These are phyloP conservation scores for Phlyctochytrium arcticum DNA, from an alignment of 192 early-diverging fungal species.

Conservation along the genomic window DNA sequence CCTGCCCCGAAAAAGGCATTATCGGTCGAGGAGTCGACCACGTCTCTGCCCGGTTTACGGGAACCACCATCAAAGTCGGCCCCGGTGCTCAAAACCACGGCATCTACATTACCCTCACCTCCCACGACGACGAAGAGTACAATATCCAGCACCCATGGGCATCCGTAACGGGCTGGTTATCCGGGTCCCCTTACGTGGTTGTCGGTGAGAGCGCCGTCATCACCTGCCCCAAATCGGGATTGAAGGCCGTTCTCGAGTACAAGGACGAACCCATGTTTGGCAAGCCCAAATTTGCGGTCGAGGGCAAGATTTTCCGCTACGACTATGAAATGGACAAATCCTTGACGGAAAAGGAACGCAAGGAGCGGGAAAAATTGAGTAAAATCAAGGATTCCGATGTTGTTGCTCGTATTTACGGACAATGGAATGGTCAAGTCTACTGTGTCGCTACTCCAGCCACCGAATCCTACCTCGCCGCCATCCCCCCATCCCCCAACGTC, in stretches of 20 bases:
- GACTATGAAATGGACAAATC: constrained; percentile 39
- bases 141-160: constrained; percentile 60
- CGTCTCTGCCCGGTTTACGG: constrained; percentile 68
- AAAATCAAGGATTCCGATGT: constrained; percentile 50
- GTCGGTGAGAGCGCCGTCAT: constrained; percentile 58
- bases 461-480: neutral
- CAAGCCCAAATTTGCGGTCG: constrained; percentile 60
- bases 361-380: constrained; percentile 22
- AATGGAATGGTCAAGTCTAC: constrained; percentile 61
- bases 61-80: constrained; percentile 65
- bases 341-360: constrained; percentile 46
- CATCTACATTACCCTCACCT: constrained; percentile 56
- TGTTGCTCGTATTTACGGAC: constrained; percentile 56
- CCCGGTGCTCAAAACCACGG: constrained; percentile 63
- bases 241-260: constrained; percentile 62
- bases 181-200: constrained; percentile 58
- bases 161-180: constrained; percentile 65
- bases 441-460: constrained; percentile 26
- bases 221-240: constrained; percentile 56
- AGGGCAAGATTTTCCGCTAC: constrained; percentile 65
- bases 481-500: neutral
- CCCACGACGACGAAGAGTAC: constrained; percentile 64
- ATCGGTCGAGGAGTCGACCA: constrained; percentile 66
- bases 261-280: constrained; percentile 75
- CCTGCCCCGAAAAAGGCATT: constrained; percentile 54